These are phyloP conservation scores for Colletotrichum abscissum DNA, from an alignment of 2,329 filamentous ascomycete species.

Conservation along the genomic window DNA sequence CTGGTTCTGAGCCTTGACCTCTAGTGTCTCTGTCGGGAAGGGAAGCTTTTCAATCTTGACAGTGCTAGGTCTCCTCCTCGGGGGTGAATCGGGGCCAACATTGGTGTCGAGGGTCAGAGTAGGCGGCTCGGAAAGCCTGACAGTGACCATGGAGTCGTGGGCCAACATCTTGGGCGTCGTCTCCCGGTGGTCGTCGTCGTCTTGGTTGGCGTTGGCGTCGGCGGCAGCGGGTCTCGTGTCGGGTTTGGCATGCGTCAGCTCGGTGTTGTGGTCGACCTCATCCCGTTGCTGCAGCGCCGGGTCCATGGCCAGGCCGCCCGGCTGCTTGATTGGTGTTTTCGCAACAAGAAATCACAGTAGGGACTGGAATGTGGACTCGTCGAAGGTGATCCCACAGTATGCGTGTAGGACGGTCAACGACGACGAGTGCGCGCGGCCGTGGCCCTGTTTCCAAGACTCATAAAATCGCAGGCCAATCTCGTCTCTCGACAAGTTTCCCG, in stretches of 20 bases:
- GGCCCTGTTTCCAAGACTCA: conserved; percentile 12
- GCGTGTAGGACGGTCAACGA: conserved; percentile 30
- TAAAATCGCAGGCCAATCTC: conserved; percentile 28
- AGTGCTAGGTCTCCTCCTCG: conserved; percentile 34
- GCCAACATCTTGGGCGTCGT: conserved; percentile 37
- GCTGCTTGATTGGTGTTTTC: conserved; percentile 23
- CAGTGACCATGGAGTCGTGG: conserved; percentile 82
- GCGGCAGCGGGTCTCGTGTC: conserved; percentile 24
- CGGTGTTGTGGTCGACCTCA: conserved; percentile 29
- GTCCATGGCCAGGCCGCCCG: conserved; percentile 31
- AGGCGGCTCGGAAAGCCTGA: conserved; percentile 75
- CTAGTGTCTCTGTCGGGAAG: neutral
- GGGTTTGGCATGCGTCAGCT: conserved; percentile 34
- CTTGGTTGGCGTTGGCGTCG: neutral
- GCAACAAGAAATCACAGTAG: neutral
- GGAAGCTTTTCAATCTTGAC: conserved; percentile 33
- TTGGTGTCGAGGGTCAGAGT: conserved; percentile 63
- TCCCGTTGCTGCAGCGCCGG: conserved; percentile 33
- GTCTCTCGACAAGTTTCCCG: conserved; percentile 16
- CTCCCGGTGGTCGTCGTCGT: conserved; percentile 16
- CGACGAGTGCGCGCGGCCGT: conserved; percentile 15
- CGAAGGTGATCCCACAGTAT: neutral
- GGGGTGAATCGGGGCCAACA: conserved; percentile 37
- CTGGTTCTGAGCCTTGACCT: neutral
- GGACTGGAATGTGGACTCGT: conserved; percentile 32